Evolutionary conservation across 148 eudicot species (phyloP).

Genomic region (Selenicereus undatus): DNA sequence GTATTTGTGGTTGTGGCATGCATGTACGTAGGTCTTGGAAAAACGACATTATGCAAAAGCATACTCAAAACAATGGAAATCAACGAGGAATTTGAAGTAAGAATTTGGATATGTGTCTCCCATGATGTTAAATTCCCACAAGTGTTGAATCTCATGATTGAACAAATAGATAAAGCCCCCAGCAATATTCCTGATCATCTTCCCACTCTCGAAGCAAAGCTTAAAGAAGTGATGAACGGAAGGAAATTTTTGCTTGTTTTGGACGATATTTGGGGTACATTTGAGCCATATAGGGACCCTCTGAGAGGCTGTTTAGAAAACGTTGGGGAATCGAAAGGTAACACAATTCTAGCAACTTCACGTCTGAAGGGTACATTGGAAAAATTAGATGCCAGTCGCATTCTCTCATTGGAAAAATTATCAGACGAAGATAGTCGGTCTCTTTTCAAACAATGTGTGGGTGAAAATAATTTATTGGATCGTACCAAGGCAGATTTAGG

Average conservation of each 20-base stretch:
- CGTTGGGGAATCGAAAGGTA: not conserved
- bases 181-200: not conserved
- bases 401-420: not conserved
- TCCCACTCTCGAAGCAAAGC: not conserved
- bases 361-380: not conserved
- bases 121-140: not conserved
- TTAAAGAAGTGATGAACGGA: not conserved
- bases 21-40: not conserved
- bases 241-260: not conserved
- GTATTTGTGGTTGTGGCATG: no score
- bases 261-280: not conserved
- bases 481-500: not conserved
- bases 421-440: not conserved
- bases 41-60: not conserved
- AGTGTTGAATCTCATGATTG: constrained; percentile 4
- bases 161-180: not conserved
- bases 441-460: not conserved
- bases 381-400: not conserved
- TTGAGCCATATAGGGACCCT: not conserved
- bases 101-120: not conserved
- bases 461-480: not conserved
- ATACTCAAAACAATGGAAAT: not conserved
- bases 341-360: not conserved
- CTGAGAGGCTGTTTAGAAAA: not conserved
- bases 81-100: no score